Conservation (phyloP, 345 rosid genomes). For the Sonneratia caseolaris region DNA sequence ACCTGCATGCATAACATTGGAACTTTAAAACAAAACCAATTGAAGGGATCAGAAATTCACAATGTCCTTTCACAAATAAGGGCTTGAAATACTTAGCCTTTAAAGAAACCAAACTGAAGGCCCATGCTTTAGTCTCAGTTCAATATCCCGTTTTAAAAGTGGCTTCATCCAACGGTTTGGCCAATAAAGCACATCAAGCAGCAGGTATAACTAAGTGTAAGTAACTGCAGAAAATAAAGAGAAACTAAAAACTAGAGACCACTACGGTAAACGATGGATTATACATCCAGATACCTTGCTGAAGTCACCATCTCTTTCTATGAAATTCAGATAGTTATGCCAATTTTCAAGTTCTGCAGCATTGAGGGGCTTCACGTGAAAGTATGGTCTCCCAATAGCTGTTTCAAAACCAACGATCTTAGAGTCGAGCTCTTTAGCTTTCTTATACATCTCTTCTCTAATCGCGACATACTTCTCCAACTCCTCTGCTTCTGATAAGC, state of each 20-base stretch:
- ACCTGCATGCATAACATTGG: conserved; percentile 97
- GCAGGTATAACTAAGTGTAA: conserved; percentile 92
- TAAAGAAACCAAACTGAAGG: conserved; percentile 82
- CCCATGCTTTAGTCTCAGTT: conserved; percentile 92
- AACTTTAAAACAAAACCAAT: conserved; percentile 47
- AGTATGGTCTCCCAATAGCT: conserved; percentile 95
- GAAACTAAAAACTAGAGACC: conserved; percentile 56
- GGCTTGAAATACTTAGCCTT: conserved; percentile 91
- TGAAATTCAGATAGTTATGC: conserved; percentile 81
- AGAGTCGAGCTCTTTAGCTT: conserved; percentile 92
- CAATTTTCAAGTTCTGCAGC: conserved; percentile 89
- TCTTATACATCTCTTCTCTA: conserved; percentile 86
- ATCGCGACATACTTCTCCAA: conserved; percentile 71
- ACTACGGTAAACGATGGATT: conserved; percentile 24
- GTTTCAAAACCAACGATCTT: conserved; percentile 90
- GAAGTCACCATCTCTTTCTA: conserved; percentile 73
- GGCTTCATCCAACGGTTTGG: conserved; percentile 97
- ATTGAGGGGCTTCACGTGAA: conserved; percentile 89
- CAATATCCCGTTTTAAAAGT: conserved; percentile 85
- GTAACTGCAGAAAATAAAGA: conserved; percentile 47
- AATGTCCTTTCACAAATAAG: conserved; percentile 68
- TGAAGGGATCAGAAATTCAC: conserved; percentile 56
- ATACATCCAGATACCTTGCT: conserved; percentile 67
- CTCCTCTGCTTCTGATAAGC: conserved; percentile 78
- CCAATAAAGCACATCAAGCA: conserved; percentile 94